Conservation (phyloP, 768 basidiomycete species). For the Tephrocybe sp. region DNA sequence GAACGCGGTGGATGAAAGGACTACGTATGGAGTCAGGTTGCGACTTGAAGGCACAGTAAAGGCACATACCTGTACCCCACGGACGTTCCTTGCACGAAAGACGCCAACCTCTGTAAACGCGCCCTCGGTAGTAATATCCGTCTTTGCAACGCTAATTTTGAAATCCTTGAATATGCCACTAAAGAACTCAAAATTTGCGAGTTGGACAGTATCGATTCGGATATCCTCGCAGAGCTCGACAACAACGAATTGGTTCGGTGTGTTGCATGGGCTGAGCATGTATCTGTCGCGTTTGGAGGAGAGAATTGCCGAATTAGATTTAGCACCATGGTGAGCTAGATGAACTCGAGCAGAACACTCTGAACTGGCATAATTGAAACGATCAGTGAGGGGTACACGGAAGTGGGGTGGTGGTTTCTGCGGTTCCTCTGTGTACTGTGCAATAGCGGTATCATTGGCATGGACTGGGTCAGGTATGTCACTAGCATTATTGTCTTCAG, state of each 20-base stretch:
- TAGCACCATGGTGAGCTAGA: conserved; percentile 74
- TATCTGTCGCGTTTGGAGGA: conserved; percentile 90
- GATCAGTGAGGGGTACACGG: conserved; percentile 73
- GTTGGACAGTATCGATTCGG: conserved; percentile 90
- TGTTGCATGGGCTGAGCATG: conserved; percentile 91
- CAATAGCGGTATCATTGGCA: conserved; percentile 18
- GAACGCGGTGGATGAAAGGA: conserved; percentile 77
- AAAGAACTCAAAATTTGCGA: conserved; percentile 98
- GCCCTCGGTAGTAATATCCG: conserved; percentile 56
- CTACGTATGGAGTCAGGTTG: conserved; percentile 27
- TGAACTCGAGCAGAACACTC: conserved; percentile 96
- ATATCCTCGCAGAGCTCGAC: conserved; percentile 98
- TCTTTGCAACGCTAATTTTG: conserved; percentile 82
- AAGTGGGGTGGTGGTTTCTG: conserved; percentile 52
- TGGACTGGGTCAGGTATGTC: conserved; percentile 9
- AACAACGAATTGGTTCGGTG: conserved; percentile 71
- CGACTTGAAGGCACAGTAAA: not conserved
- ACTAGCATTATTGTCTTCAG: conserved; percentile 25
- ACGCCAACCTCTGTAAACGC: conserved; percentile 75
- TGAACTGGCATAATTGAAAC: conserved; percentile 91
- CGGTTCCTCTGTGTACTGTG: conserved; percentile 24
- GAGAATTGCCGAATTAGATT: conserved; percentile 80
- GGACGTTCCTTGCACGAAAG: conserved; percentile 83
- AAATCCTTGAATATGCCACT: conserved; percentile 95
- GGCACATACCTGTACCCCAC: conserved; percentile 82